A percentile compares a stretch with the other conserved stretches of the same genome.
These are phyloP conservation scores for Monilinia aucupariae DNA, from an alignment of 2,329 filamentous ascomycete species.

Conservation along the genomic window DNA sequence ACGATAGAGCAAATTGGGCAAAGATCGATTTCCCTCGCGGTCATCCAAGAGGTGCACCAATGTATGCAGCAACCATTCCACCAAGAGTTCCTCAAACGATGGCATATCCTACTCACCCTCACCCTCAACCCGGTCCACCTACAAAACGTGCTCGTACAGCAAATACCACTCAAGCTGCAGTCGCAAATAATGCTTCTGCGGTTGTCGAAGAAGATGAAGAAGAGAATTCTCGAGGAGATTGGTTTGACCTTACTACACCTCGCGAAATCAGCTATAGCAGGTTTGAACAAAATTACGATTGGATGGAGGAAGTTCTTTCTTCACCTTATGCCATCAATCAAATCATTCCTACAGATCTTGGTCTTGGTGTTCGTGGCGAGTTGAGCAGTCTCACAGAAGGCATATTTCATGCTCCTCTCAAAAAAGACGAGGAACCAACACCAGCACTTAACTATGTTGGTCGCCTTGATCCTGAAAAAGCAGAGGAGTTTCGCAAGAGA, in stretches of 20 bases:
- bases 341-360: constrained; percentile 81
- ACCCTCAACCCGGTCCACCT: constrained; percentile 44
- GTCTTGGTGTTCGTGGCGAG: constrained; percentile 77
- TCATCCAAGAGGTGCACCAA: constrained; percentile 37
- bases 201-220: constrained; percentile 63
- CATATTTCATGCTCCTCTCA: constrained; percentile 65
- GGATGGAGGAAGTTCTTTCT: constrained; percentile 96
- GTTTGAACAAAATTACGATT: constrained; percentile 93
- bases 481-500: constrained; percentile 77
- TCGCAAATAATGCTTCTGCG: constrained; percentile 20
- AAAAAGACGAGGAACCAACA: constrained; percentile 39
- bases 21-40: constrained; percentile 64
- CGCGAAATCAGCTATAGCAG: constrained; percentile 81
- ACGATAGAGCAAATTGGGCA: constrained; percentile 86
- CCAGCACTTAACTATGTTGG: constrained; percentile 44
- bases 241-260: constrained; percentile 84
- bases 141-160: constrained; percentile 45
- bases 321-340: constrained; percentile 83
- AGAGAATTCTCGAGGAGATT: constrained; percentile 77
- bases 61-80: constrained; percentile 29
- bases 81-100: constrained; percentile 46
- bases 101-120: constrained; percentile 56
- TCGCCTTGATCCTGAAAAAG: constrained; percentile 67
- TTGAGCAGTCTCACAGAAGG: constrained; percentile 76
- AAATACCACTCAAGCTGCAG: constrained; percentile 14